These are phyloP conservation scores for Candida quercuum DNA, from an alignment of 805 yeast species.

Conservation along the genomic window DNA sequence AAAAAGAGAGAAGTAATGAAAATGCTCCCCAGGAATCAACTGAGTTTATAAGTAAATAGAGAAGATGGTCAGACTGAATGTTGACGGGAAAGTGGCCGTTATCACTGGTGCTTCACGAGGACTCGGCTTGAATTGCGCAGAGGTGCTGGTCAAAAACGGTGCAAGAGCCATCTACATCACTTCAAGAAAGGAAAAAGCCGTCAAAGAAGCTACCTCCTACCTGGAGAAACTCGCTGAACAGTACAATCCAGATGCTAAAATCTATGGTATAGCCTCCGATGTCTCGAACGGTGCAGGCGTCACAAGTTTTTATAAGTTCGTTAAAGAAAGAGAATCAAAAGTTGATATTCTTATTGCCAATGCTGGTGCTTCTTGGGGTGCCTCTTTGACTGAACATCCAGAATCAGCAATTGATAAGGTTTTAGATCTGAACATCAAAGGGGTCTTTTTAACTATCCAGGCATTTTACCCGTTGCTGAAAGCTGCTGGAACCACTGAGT, in stretches of 20 bases:
- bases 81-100: conserved; percentile 58
- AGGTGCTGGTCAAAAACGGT: conserved; percentile 54
- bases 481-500: conserved; percentile 43
- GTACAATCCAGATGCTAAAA: conserved; percentile 22
- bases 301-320: conserved; percentile 36
- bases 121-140: conserved; percentile 64
- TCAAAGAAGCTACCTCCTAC: conserved; percentile 45
- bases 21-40: no score
- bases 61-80: conserved; percentile 27
- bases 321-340: conserved; percentile 32
- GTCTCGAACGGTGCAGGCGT: conserved; percentile 46
- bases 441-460: conserved; percentile 65
- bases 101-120: conserved; percentile 78
- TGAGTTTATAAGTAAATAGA: no score
- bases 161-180: conserved; percentile 58
- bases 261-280: conserved; percentile 53
- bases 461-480: conserved; percentile 53
- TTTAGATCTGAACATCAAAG: conserved; percentile 55
- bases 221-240: conserved; percentile 27
- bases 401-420: conserved; percentile 58
- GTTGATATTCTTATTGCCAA: conserved; percentile 67
- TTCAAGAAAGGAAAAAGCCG: conserved; percentile 58
- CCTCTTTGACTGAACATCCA: conserved; percentile 54
- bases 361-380: conserved; percentile 82
- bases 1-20: no score